These are phyloP conservation scores for Fusarium tupiense DNA, from an alignment of 2,329 filamentous ascomycete species.

Conservation along the genomic window DNA sequence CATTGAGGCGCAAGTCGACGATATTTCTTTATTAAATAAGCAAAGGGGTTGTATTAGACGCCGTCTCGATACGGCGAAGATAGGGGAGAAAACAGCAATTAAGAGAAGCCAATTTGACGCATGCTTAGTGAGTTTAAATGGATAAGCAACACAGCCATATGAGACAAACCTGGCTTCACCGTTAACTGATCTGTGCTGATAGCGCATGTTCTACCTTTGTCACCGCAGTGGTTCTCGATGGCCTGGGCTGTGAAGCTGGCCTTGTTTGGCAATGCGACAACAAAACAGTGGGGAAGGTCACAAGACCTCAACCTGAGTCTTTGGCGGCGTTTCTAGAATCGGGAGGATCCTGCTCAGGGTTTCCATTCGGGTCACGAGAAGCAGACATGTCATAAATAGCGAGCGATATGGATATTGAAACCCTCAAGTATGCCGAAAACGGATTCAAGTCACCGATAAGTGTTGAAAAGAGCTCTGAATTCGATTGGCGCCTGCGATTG, in stretches of 20 bases:
- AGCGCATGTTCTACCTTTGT: background rate
- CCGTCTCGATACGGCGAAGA: background rate
- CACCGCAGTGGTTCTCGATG: background rate
- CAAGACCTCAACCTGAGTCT: constrained; percentile 14
- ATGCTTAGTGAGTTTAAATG: constrained; percentile 4
- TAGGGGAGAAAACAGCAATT: background rate
- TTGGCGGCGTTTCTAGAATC: constrained; percentile 20
- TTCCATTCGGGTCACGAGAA: constrained; percentile 4
- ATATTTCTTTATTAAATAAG: constrained; percentile 20
- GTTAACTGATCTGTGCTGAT: background rate
- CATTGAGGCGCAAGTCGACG: constrained; percentile 27
- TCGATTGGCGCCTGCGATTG: constrained; percentile 24
- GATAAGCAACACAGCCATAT: background rate
- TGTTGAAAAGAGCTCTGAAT: background rate
- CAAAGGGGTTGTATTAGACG: constrained; percentile 14
- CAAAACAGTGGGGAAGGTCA: constrained; percentile 23
- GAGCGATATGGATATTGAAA: background rate
- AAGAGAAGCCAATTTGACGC: constrained; percentile 34
- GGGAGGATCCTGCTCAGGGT: constrained; percentile 6
- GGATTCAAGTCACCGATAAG: background rate
- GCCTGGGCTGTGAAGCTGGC: background rate
- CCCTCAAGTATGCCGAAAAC: background rate
- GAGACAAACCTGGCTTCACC: background rate
- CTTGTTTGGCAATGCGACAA: background rate
- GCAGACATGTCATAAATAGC: constrained; percentile 2